A percentile compares a stretch with the other conserved stretches of the same genome.
phyloP scores from a whole-genome alignment of 2,329 filamentous ascomycete genomes.

The Kalaharituber pfeilii region DNA sequence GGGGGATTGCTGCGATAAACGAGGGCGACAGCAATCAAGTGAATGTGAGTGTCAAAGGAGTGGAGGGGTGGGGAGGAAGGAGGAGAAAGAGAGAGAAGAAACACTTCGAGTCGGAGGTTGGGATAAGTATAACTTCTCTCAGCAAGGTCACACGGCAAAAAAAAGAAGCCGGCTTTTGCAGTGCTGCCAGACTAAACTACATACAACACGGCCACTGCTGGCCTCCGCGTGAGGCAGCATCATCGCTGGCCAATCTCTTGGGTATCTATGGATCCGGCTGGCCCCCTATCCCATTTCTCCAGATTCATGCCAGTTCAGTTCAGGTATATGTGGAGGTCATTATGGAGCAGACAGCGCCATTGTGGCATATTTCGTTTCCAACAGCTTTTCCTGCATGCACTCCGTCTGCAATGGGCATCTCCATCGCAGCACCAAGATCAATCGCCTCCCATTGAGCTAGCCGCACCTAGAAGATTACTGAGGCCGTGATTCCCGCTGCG shows the following conservation, averaged over 20 bases:
- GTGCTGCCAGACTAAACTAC: not conserved
- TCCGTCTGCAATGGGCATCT: not conserved
- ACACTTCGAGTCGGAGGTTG: conserved; percentile 1
- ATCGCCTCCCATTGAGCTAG: not conserved
- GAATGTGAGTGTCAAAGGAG: not conserved
- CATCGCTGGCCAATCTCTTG: not conserved
- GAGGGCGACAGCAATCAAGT: not conserved
- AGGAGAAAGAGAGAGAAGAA: conserved; percentile 1
- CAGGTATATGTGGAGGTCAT: not conserved
- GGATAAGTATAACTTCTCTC: not conserved
- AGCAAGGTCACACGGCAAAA: not conserved
- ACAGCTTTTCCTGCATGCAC: not conserved
- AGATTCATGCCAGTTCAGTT: too few relatives aligned
- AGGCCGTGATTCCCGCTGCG: not conserved
- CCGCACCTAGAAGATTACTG: too few relatives aligned
- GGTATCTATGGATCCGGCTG: not conserved
- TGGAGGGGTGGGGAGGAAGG: conserved; percentile 1
- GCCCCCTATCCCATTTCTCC: not conserved
- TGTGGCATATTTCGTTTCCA: not conserved
- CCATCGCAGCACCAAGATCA: not conserved
- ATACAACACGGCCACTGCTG: not conserved
- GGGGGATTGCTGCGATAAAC: not conserved
- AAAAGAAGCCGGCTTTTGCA: not conserved
- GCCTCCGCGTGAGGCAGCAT: not conserved
- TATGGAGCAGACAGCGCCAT: not conserved